Percentiles rank a stretch among this genome's conserved stretches.
phyloP scores from a whole-genome alignment of 306 rosid genomes.

The Dicorynia guianensis region DNA sequence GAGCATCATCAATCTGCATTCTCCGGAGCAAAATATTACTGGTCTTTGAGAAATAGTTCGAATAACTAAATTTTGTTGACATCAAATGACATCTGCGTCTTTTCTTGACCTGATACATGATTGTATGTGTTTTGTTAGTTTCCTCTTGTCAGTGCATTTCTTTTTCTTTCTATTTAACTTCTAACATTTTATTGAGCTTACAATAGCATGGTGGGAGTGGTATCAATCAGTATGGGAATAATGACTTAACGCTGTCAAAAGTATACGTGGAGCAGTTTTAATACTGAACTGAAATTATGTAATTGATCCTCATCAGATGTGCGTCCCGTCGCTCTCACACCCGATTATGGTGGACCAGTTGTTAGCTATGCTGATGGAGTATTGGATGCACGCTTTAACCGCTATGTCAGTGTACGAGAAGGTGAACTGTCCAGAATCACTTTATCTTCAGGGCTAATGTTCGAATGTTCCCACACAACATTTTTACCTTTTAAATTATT shows the following conservation, averaged over 20 bases:
- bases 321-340: constrained; percentile 71
- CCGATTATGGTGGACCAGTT: constrained; percentile 74
- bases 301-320: constrained; percentile 56
- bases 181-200: constrained; percentile 20
- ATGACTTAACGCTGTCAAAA: not conserved
- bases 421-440: constrained; percentile 48
- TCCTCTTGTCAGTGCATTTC: constrained; percentile 2
- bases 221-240: not conserved
- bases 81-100: no score
- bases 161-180: constrained; percentile 15
- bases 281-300: constrained; percentile 21
- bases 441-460: constrained; percentile 2
- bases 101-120: not conserved
- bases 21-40: not conserved
- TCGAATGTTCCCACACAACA: constrained; percentile 6
- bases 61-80: no score
- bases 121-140: not conserved
- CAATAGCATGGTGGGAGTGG: not conserved
- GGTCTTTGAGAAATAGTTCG: no score
- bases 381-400: constrained; percentile 75
- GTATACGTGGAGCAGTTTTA: constrained; percentile 26
- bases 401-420: constrained; percentile 83
- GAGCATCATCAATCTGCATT: constrained; percentile 17
- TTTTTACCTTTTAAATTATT: not conserved
- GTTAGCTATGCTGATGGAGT: constrained; percentile 91